phyloP scores from a whole-genome alignment of 768 basidiomycete genomes.

The Lentinula guzmanii region DNA sequence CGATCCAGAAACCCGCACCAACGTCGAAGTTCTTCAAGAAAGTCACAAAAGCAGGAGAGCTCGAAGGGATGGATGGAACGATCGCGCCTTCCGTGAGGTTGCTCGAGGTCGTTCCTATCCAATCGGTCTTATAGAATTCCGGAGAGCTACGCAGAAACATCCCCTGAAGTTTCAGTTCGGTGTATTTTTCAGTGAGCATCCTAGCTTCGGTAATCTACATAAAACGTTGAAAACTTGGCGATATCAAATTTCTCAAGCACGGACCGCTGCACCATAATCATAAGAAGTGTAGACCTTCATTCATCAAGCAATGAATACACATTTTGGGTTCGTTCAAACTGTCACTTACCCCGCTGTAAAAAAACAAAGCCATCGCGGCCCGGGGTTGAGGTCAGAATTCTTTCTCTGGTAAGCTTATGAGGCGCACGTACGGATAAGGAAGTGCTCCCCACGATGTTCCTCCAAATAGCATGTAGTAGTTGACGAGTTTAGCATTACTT shows the following conservation, averaged over 20 bases:
- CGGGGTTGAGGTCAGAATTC: neutral
- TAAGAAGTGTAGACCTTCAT: conserved; percentile 44
- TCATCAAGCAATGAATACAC: neutral
- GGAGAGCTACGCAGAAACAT: conserved; percentile 76
- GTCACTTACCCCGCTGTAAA: neutral
- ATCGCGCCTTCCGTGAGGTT: conserved; percentile 25
- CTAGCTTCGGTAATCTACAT: conserved; percentile 58
- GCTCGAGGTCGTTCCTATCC: conserved; percentile 56
- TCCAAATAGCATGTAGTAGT: conserved; percentile 83
- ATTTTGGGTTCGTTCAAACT: neutral
- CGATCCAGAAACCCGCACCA: conserved; percentile 60
- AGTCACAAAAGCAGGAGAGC: conserved; percentile 49
- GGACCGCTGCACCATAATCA: conserved; percentile 68
- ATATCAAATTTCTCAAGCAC: neutral
- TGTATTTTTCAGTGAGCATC: conserved; percentile 58
- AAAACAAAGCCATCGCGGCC: neutral
- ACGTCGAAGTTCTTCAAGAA: conserved; percentile 65
- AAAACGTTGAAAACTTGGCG: neutral
- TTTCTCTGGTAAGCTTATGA: neutral
- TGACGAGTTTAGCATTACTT: conserved; percentile 74
- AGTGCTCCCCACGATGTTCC: conserved; percentile 85
- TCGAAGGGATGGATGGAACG: conserved; percentile 13
- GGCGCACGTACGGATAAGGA: conserved; percentile 73
- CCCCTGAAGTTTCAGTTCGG: conserved; percentile 73
- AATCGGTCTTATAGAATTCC: conserved; percentile 76